Conservation (phyloP, 768 basidiomycete species). For the Coprinopsis strossmayeri region DNA sequence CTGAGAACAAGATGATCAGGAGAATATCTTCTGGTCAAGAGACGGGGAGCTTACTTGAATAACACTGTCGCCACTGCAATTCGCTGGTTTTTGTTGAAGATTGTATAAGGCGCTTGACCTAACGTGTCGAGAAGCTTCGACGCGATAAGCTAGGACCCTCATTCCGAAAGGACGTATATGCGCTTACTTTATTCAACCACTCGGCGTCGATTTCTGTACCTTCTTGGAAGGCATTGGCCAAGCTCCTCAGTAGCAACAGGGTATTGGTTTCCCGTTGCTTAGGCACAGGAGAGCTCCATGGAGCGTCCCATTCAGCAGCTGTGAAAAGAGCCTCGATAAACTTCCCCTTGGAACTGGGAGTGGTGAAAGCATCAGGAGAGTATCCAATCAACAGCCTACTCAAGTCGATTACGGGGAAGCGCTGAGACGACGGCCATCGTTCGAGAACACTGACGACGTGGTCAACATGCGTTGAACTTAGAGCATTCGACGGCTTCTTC, state of each 20-base stretch:
- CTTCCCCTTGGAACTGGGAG: slow-evolving; percentile 33
- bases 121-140: slow-evolving; percentile 53
- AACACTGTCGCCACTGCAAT: slow-evolving; percentile 75
- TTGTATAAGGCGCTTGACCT: slow-evolving; percentile 40
- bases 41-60: slow-evolving; percentile 66
- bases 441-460: slow-evolving; percentile 57
- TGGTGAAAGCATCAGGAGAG: slow-evolving; percentile 45
- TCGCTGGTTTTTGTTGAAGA: slow-evolving; percentile 63
- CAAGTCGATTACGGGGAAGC: slow-evolving; percentile 87
- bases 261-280: slow-evolving; percentile 84
- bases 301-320: slow-evolving; percentile 58
- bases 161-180: neutral
- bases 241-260: slow-evolving; percentile 67
- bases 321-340: slow-evolving; percentile 60
- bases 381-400: slow-evolving; percentile 68
- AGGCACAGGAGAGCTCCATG: slow-evolving; percentile 47
- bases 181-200: slow-evolving; percentile 48
- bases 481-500: slow-evolving; percentile 23
- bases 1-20: slow-evolving; percentile 29
- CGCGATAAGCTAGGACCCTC: neutral
- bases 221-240: slow-evolving; percentile 76
- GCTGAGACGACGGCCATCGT: slow-evolving; percentile 67
- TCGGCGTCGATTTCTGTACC: slow-evolving; percentile 33
- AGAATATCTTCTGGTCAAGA: neutral
- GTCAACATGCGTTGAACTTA: slow-evolving; percentile 49